Evolutionary conservation across 441 rosid genomes (phyloP).

Genomic region (Adansonia madagascariensis): DNA sequence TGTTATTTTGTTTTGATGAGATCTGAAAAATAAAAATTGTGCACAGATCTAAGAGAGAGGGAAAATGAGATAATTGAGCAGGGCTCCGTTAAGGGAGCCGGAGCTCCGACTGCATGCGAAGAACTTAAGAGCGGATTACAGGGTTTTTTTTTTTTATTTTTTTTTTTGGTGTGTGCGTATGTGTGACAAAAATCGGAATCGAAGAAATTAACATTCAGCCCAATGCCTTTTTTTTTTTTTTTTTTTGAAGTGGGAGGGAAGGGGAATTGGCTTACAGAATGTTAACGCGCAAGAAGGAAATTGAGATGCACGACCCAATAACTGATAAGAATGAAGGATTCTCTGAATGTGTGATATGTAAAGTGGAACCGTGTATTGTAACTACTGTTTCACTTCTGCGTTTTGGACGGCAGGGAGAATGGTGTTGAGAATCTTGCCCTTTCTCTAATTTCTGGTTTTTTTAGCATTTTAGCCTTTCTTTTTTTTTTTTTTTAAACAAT

Average conservation of each 20-base stretch:
- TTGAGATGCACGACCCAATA: not conserved
- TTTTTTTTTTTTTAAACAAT: too few species aligned
- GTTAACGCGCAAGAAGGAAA: not conserved
- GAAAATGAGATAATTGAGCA: slow-evolving; percentile 33
- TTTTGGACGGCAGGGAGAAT: not conserved
- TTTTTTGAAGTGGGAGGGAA: not conserved
- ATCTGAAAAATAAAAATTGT: slow-evolving; percentile 38
- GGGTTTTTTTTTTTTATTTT: not conserved
- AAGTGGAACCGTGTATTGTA: not conserved
- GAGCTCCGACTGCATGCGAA: slow-evolving; percentile 60
- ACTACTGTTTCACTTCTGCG: not conserved
- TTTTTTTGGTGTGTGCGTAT: not conserved
- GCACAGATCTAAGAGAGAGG: not conserved
- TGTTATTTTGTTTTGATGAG: slow-evolving; percentile 18
- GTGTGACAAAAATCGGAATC: not conserved
- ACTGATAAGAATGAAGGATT: not conserved
- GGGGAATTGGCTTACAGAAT: not conserved
- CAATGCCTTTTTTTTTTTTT: not conserved
- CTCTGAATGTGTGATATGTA: not conserved
- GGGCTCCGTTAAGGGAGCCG: slow-evolving; percentile 72
- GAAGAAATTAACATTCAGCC: not conserved
- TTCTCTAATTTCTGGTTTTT: not conserved
- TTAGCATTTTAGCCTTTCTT: too few species aligned
- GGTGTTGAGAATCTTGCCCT: slow-evolving; percentile 1
- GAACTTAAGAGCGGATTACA: slow-evolving; percentile 29